These are phyloP conservation scores for Cyclotella atomus DNA, from an alignment of 108 stramenopile genomes.

Conservation along the genomic window DNA sequence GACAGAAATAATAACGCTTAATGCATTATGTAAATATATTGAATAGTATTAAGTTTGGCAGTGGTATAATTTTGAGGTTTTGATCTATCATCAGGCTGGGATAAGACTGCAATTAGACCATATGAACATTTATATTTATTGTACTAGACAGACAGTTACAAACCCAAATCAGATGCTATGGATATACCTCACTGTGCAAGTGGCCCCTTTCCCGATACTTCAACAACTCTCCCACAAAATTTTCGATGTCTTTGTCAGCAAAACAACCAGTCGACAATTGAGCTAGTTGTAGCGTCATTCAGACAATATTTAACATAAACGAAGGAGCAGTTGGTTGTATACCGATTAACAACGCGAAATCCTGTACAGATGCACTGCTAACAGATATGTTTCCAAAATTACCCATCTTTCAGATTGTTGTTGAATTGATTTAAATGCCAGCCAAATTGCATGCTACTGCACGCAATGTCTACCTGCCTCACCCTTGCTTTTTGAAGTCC, in stretches of 20 bases:
- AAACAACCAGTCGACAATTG: not conserved
- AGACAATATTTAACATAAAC: constrained; percentile 3
- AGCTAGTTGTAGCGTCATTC: constrained; percentile 33
- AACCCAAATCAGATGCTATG: not conserved
- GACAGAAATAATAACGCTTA: too few relatives aligned
- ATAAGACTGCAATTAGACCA: not conserved
- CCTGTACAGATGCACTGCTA: not conserved
- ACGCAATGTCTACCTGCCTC: constrained; percentile 56
- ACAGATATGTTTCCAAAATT: not conserved
- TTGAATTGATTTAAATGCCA: not conserved
- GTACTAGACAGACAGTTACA: not conserved
- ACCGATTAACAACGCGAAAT: not conserved
- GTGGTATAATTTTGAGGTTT: too few relatives aligned
- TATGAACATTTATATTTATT: not conserved
- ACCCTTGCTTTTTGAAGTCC: constrained; percentile 84
- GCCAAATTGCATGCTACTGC: constrained; percentile 7
- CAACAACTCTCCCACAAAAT: not conserved
- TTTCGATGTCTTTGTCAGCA: constrained; percentile 18
- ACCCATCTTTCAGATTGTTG: not conserved
- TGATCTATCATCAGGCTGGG: too few relatives aligned
- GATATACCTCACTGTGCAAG: not conserved
- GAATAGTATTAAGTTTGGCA: too few relatives aligned
- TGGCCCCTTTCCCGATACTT: not conserved
- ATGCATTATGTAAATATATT: too few relatives aligned
- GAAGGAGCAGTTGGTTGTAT: not conserved